A percentile compares a stretch with the other conserved stretches of the same genome.
These are phyloP conservation scores for Thalassiosira gravida DNA, from an alignment of 352 stramenopile species.

Conservation along the genomic window DNA sequence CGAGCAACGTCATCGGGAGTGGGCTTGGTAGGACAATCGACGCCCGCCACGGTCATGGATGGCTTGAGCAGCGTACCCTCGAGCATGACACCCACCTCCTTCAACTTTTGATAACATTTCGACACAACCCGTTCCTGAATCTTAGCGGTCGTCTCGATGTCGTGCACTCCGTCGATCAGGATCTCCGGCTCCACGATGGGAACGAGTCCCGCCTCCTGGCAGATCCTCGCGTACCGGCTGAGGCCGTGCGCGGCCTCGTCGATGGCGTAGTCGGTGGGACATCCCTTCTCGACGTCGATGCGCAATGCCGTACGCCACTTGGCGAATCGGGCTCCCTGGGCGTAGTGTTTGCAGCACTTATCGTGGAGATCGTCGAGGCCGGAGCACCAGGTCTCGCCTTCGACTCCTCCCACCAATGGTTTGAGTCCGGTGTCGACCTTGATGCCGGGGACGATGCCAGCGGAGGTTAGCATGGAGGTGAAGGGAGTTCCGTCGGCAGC, in stretches of 20 bases:
- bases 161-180: slow-evolving; percentile 84
- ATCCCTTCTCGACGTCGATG: slow-evolving; percentile 38
- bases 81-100: slow-evolving; percentile 83
- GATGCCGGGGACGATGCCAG: slow-evolving; percentile 85
- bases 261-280: slow-evolving; percentile 57
- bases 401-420: slow-evolving; percentile 62
- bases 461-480: slow-evolving; percentile 74
- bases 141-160: slow-evolving; percentile 78
- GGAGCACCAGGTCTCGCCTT: slow-evolving; percentile 84
- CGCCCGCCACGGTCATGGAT: slow-evolving; percentile 83
- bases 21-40: slow-evolving; percentile 65
- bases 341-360: slow-evolving; percentile 84
- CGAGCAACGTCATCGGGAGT: slow-evolving; percentile 68
- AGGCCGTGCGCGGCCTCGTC: slow-evolving; percentile 63
- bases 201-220: slow-evolving; percentile 86
- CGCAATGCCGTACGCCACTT: slow-evolving; percentile 85
- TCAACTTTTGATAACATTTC: slow-evolving; percentile 82
- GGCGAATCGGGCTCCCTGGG: slow-evolving; percentile 78
- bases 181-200: slow-evolving; percentile 88
- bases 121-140: slow-evolving; percentile 84
- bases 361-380: slow-evolving; percentile 84
- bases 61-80: slow-evolving; percentile 87
- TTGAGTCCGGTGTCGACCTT: slow-evolving; percentile 87
- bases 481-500: slow-evolving; percentile 74
- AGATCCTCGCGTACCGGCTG: slow-evolving; percentile 80